Base-by-base conservation (phyloP, 306 rosid species). In the Cicer chorassanicum region DNA sequence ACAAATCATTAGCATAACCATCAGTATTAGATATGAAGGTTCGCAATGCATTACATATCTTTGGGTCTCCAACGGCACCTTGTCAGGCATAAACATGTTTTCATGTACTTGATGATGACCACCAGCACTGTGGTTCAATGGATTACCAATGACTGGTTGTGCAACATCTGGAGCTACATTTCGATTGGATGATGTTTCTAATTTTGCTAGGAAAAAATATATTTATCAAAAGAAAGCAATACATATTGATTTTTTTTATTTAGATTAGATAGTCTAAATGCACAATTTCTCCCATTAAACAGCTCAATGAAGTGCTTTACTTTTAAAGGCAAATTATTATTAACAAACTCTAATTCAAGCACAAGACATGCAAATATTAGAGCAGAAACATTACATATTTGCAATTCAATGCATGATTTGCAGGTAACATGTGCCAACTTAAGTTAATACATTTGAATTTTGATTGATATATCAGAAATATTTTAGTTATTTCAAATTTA, bases 101-200 rank as follows among this genome's bases (percentile, higher is more conserved):
- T 70, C 78, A 21, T 65, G 69, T 64, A 49, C 84, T 51, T 44
- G 84, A 84, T 45, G 80, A 82, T 59, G 73, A 76, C 45, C 19
- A 68, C 60, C 65, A 60, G 84, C 61, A 59, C 49, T 48, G 18
- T 21, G 45, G 74, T 50, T 82, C 66, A 59, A 54, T 57, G 65
- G 77, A 55, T 14, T 54, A 70, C 79, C 50, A 24, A 66, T 41
- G 68, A 40, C 53, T 68, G 85, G 68, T 16, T 53, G 87, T 70
- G 79, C 51, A 40, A 29, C 84, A 79, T 66, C 67, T 72, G 38
- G 68, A 77, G 80, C 76, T 73, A 70, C 73, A 78, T 48, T 65
- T 78, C 14, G 66, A 76, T 66, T 70, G 8, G 86, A 84, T 70
- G 93, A 82, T 43, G 80, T 62, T 82, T 84, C 89, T 19, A 34